Percentiles rank a stretch among this genome's conserved stretches.
Conservation (phyloP, 2,329 filamentous ascomycete genomes). For the Leptodontidium sp. region DNA sequence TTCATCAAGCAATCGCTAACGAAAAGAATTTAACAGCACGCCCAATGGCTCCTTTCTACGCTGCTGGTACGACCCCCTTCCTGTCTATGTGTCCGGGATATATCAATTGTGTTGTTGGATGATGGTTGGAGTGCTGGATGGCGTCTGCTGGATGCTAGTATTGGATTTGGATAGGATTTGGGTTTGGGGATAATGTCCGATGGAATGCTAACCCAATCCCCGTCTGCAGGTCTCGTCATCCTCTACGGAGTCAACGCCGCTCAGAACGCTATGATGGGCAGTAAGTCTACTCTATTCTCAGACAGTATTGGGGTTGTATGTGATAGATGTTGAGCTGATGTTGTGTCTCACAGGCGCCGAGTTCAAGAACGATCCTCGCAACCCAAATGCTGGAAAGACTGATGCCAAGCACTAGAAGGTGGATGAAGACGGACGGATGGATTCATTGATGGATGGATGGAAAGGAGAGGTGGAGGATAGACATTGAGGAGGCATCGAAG, state of each 20-base stretch:
- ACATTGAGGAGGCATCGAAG: constrained; percentile 9
- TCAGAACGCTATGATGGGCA: constrained; percentile 77
- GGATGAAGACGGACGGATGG: constrained; percentile 6
- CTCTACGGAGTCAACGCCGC: constrained; percentile 90
- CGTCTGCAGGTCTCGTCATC: constrained; percentile 75
- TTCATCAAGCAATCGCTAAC: constrained; percentile 37
- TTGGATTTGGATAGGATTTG: constrained; percentile 1
- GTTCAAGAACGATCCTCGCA: constrained; percentile 97
- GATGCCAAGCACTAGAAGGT: constrained; percentile 43
- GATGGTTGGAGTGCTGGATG: background rate
- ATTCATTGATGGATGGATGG: background rate
- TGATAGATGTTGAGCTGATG: constrained; percentile 6
- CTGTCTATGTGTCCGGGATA: background rate
- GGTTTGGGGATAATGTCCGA: background rate
- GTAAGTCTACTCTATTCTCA: constrained; percentile 61
- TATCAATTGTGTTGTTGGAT: background rate
- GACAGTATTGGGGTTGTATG: constrained; percentile 28
- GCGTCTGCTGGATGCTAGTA: background rate
- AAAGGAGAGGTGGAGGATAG: background rate
- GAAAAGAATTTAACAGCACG: constrained; percentile 65
- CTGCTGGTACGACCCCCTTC: constrained; percentile 77
- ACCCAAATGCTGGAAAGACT: constrained; percentile 62
- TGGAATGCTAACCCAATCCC: constrained; percentile 31
- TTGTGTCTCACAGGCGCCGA: constrained; percentile 73
- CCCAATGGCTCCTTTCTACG: constrained; percentile 93